Base-by-base conservation (phyloP, 768 basidiomycete genomes). In the Calocera cornea region DNA sequence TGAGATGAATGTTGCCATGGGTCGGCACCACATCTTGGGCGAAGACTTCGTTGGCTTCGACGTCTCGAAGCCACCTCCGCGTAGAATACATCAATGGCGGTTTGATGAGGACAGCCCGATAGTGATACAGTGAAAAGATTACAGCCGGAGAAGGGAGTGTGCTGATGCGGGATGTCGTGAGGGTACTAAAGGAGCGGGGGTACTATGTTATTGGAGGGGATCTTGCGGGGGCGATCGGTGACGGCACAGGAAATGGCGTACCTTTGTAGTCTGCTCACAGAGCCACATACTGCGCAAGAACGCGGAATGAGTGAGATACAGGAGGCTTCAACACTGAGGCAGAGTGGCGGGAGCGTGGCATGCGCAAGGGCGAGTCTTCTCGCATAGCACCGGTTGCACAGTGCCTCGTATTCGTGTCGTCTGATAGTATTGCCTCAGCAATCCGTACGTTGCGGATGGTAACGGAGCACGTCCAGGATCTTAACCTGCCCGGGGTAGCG, bases 41-140 rank as follows among this genome's bases (percentile, higher is more conserved):
- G 54, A 60, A 60, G 54, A 60, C 54, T 60, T 60, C 54, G 54
- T 60, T 60, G 54, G 54, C 54, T 60, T 60, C 54, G 54, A 60
- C 54, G 54, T 60, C 54, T 29, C 54, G 54, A 33, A 60, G 54
- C 54, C 54, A 60, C 27, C 54, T 60, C 54, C 54, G 54, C 54
- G 54, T 60, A 60, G 54, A 29, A 33, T 60, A 60, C 54, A 60
- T 60, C 14, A 31, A 60, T 16, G 54, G 5, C 54, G 54, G 54
- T 27, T 27, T 11, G 54, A 29, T 27, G 54, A 16, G 31, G 54
- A 60, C 54, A 60, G 54, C 31, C 31, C 31, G 54, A 60, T 60
- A 60, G 54, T 60, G 54, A 60, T 60, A 60, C 54, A 60, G 31
- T 5, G 31, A 2, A 27, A 33, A 60, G 31, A 60, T 12, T 60